Evolutionary conservation across 305 asterid genomes (phyloP), one percentile per base, ranked within the genome.

Genomic region (Fraxinus latifolia): DNA sequence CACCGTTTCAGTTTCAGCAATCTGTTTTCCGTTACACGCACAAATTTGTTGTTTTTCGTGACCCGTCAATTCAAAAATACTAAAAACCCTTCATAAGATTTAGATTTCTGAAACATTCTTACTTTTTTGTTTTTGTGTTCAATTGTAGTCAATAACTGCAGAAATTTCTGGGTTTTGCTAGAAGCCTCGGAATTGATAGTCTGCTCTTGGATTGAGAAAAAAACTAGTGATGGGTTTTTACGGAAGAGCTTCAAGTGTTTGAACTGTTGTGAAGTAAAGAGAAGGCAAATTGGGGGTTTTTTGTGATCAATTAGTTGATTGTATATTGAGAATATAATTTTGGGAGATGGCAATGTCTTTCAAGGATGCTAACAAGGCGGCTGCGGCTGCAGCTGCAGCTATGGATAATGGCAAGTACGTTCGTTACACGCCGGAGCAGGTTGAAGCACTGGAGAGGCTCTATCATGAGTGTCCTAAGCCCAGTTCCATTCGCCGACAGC

Each of bases 361-460:
- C 87, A 89, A 89, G 86, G 92, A 86, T 84, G 89, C 89, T 87
- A 87, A 86, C 44, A 70, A 32, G 76, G 76, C 76, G 9, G 53
- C 53, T 42, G 53, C 53, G 3, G 47, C 47, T 8, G 74, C 74
- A 27, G 76, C 76, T 70, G 76, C 14, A 0, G 82, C 23, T 83
- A 70, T 89, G 89, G 92, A 87, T 36, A 88, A 86, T 36, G 90
- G 90, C 4, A 89, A 87, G 72, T 87, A 87, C 80, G 92, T 89
- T 65, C 82, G 92, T 47, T 89, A 89, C 87, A 89, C 92, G 71
- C 92, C 92, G 31, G 90, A 87, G 92, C 92, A 89, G 88, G 90
- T 89, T 74, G 92, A 89, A 77, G 92, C 92, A 23, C 88, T 89
- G 62, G 92, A 89, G 85, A 86, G 90, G 86, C 85, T 89, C 11